Base-by-base conservation (phyloP, 2,329 filamentous ascomycete species). In the Cercospora zeae-maydis region DNA sequence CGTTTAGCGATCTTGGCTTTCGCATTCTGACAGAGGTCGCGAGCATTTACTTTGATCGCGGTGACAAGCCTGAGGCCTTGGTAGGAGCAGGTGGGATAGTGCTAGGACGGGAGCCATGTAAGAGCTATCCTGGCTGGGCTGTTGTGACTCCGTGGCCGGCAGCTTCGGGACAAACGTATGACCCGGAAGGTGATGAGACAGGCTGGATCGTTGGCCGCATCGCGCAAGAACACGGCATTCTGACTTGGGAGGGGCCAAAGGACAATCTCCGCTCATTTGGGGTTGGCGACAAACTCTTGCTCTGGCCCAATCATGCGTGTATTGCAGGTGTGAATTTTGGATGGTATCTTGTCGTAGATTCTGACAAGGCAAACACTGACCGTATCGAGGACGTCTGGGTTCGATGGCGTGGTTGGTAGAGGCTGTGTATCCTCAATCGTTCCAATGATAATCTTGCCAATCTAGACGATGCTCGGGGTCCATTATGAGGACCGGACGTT, bases 291-390 rank as follows among this genome's bases (percentile, higher is more conserved):
- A 85, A 86, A 70, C 76, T 93, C 27, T 80, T 86, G 62, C 78
- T 93, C 7, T 93, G 88, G 86, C 90, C 90, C 0, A 93, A 93
- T 70, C 91, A 95, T 77, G 86, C 90, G 36, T 95, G 91, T 73
- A 88, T 93, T 68, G 84, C 90, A 1, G 87, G 88, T 0, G 87
- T 86, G 0, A 84, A 85, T 30, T 90, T 88, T 76, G 86, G 83
- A 1, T 91, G 86, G 82, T 95, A 92, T 76, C 78, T 92, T 19
- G 78, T 93, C 34, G 85, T 93, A 1, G 90, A 93, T 75, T 86
- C 84, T 30, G 76, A 79, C 58, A 82, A 80, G 0, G 78, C 79
- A 21, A 82, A 85, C 67, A 81, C 87, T 63, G 82, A 84, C 69
- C 81, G 91, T 64, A 80, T 90, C 37, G 62, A 67, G n/a, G 91